These are phyloP conservation scores for Malus asiatica DNA, from an alignment of 306 rosid genomes.

Conservation along the genomic window DNA sequence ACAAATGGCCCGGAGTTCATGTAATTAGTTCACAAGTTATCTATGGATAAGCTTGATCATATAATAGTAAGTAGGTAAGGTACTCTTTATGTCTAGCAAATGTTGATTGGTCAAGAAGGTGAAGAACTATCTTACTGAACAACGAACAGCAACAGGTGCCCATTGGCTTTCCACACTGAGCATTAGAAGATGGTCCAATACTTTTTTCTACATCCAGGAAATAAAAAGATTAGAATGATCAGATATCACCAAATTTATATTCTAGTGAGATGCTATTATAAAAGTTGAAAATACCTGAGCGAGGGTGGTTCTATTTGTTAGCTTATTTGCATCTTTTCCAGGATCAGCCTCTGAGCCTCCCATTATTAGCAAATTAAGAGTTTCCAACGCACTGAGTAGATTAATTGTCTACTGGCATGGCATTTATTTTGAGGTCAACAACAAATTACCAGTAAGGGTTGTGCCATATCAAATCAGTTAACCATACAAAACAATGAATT, in stretches of 20 bases:
- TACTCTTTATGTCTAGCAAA: not conserved
- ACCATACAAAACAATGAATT: slow-evolving; percentile 18
- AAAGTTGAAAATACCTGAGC: slow-evolving; percentile 59
- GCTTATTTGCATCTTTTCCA: slow-evolving; percentile 67
- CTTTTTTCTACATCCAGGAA: slow-evolving; percentile 55
- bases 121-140: slow-evolving; percentile 46
- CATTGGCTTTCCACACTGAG: slow-evolving; percentile 90
- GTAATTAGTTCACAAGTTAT: not conserved
- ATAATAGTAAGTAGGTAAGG: not conserved
- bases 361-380: slow-evolving; percentile 57
- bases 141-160: slow-evolving; percentile 84
- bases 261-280: slow-evolving; percentile 12
- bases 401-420: slow-evolving; percentile 95
- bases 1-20: not conserved
- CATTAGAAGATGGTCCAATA: slow-evolving; percentile 73
- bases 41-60: not conserved
- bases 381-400: slow-evolving; percentile 78
- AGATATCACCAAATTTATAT: slow-evolving; percentile 17
- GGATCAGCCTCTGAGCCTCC: slow-evolving; percentile 73
- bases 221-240: slow-evolving; percentile 22
- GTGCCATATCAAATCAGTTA: slow-evolving; percentile 7
- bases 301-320: slow-evolving; percentile 63
- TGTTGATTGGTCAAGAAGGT: not conserved
- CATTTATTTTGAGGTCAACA: slow-evolving; percentile 35
- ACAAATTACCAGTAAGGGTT: slow-evolving; percentile 40